Conservation (phyloP, 2,329 filamentous ascomycete genomes). For the Didymella keratinophila region DNA sequence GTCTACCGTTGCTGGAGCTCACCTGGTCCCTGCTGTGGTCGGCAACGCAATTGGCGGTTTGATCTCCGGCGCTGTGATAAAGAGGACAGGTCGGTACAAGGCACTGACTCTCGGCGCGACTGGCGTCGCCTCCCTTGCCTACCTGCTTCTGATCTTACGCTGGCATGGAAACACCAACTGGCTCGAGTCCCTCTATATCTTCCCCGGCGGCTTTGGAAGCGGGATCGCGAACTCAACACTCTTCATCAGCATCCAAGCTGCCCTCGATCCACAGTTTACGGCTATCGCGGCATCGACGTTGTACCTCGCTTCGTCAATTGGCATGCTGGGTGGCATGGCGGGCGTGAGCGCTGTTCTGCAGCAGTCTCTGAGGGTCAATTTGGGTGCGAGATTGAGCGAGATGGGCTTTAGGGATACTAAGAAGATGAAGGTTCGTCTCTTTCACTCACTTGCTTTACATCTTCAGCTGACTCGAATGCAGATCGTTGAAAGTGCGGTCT, state of each 20-base stretch:
- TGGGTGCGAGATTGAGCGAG: slow-evolving; percentile 24
- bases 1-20: slow-evolving; percentile 65
- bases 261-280: slow-evolving; percentile 26
- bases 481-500: slow-evolving; percentile 31
- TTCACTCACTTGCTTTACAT: neutral
- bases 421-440: slow-evolving; percentile 17
- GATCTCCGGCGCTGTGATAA: slow-evolving; percentile 44
- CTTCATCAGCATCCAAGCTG: slow-evolving; percentile 39
- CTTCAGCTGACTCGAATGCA: neutral
- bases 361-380: slow-evolving; percentile 24
- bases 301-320: slow-evolving; percentile 30
- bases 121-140: slow-evolving; percentile 27
- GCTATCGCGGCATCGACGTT: slow-evolving; percentile 35
- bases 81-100: slow-evolving; percentile 39
- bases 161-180: slow-evolving; percentile 42
- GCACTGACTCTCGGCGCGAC: slow-evolving; percentile 30
- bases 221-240: slow-evolving; percentile 36
- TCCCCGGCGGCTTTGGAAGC: slow-evolving; percentile 40
- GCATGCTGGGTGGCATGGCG: slow-evolving; percentile 35
- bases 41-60: slow-evolving; percentile 73
- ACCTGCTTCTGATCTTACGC: slow-evolving; percentile 36
- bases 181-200: slow-evolving; percentile 39
- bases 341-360: slow-evolving; percentile 36
- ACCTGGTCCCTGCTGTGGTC: slow-evolving; percentile 71
- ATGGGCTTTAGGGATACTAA: slow-evolving; percentile 17